Evolutionary conservation across 2,329 filamentous ascomycete genomes (phyloP), one percentile per base, ranked within the genome.

Genomic region (Penicillium italicum): DNA sequence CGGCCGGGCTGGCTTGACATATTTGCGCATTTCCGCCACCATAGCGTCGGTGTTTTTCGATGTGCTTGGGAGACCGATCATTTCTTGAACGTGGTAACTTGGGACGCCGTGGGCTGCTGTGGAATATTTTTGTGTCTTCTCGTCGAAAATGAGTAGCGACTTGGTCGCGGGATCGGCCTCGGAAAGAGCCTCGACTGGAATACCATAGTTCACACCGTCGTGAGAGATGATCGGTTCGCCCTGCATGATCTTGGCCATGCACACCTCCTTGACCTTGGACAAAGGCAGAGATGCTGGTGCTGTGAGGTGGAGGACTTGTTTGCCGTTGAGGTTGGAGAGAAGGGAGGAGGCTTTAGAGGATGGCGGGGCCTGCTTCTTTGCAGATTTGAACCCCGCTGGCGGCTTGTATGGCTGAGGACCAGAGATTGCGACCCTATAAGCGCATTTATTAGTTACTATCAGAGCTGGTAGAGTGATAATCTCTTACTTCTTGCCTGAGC

Each of bases 231-330:
- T 67, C 2, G 76, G 70, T 51, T 75, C 65, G 43, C 77, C 76
- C 24, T 72, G 69, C 55, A 73, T 54, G 24, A 75, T 71, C 44
- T 72, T 73, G 41, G 73, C 67, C 41, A 77, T 65, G 14, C 77
- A 72, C 41, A 80, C 67, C 53, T 78, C 72, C 58, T 78, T 74
- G 50, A 80, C 68, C 45, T 74, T 72, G 8, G 72, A 72, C 33
- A 80, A 59, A 18, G 77, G 74, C 18, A 80, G 69, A 44, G 67
- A 74, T 4, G 73, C 66, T 2, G 78, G 78, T 1, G 76, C 76
- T 18, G 75, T 76, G 53, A 80, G 77, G 58, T 80, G 76, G 69
- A 77, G 77, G 46, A 80, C 62, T 64, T 79, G 74, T 62, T 80
- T 80, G 49, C 73, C 74, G 47, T 63, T 63, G 47, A 77, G 66